Base-by-base conservation (phyloP, 2,329 filamentous ascomycete genomes). In the Hymenoscyphus fraxineus region DNA sequence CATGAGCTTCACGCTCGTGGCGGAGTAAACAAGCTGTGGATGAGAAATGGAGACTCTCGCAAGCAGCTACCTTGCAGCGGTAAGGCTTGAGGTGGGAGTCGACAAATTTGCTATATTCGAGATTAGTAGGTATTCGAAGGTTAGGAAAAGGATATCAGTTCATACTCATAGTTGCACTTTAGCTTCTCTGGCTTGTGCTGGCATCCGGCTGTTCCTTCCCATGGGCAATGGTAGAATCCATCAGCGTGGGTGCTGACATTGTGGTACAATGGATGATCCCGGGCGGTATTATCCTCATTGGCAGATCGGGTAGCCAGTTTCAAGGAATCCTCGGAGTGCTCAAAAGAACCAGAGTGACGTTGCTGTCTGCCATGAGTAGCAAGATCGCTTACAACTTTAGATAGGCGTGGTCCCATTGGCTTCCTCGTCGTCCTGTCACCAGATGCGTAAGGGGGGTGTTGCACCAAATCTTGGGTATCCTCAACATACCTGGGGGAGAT, bases 151-250 rank as follows among this genome's bases (percentile, higher is more conserved):
- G 40, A 19, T 66, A 58, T 57, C n/a, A 31, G 5, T 44, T 56
- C 92, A 85, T 89, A 96, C 93, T 97, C 93, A 76, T 97, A 98
- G 80, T 97, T 96, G 88, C 94, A 97, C 86, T 97, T 97, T 72
- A 98, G 90, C 81, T 96, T 95, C 75, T 96, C 95, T 51, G 93
- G 87, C 80, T 91, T 91, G 86, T 97, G 94, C 78, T 86, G 90
- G 85, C 94, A 98, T 74, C 76, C 81, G 39, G 79, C 64, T 66
- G 88, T 76, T 90, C 87, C 72, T 87, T 89, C 88, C 83, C 90
- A 95, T 6, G 94, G 94, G 83, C 94, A 98, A 80, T 96, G 92
- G 80, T 95, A 98, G 65, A 96, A 85, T 74, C 92, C 93, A 78
- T 97, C 92, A 40, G 82, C 77, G 51, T 83, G 78, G 10, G 88